Base-by-base conservation (phyloP, 1,284 basidiomycete species). In the Erythrobasidium hasegawianum region DNA sequence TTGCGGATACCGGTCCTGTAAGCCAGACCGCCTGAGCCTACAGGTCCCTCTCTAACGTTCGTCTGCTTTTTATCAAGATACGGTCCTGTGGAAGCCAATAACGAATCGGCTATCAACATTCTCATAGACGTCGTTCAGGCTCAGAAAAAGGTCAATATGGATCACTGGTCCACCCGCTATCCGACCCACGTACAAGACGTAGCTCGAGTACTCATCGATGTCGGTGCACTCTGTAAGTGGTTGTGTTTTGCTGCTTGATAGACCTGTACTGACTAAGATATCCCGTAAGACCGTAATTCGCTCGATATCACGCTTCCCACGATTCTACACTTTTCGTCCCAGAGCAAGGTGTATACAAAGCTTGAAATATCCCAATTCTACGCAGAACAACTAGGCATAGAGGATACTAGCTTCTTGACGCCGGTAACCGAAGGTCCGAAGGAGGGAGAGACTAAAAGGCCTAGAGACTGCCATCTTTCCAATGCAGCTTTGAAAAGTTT, bases 341-440 rank as follows among this genome's bases (percentile, higher is more conserved):
- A 74, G 59, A 80, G 81, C 10, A 86, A 89, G 74, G 84, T 86
- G 7, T 86, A 86, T 76, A 91, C 89, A 2, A 92, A 92, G 78
- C 90, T 89, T 76, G 86, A 87, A 72, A 91, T 92, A 68, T 88
- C 87, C 75, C 80, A 87, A 27, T 79, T 87, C 50, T 88, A 90
- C 71, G 83, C 86, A 9, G 81, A 81, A 69, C 81, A 89, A 47
- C 62, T 89, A 18, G 80, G 81, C 7, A 76, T 88, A 7, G 80
- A 85, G 7, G 39, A 69, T 13, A 73, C 68, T 9, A 47, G 49
- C 18, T 18, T 64, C 13, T 85, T 91, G 70, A 78, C 83, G 24
- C 82, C 87, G 0, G 85, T 89, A 53, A 80, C 82, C 0, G 81
- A 86, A 10, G 80, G 83, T 2, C 88, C 89, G 0, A 81, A 79